These are phyloP conservation scores for Calonectria leucothoes DNA, from an alignment of 2,329 filamentous ascomycete genomes.

Conservation along the genomic window DNA sequence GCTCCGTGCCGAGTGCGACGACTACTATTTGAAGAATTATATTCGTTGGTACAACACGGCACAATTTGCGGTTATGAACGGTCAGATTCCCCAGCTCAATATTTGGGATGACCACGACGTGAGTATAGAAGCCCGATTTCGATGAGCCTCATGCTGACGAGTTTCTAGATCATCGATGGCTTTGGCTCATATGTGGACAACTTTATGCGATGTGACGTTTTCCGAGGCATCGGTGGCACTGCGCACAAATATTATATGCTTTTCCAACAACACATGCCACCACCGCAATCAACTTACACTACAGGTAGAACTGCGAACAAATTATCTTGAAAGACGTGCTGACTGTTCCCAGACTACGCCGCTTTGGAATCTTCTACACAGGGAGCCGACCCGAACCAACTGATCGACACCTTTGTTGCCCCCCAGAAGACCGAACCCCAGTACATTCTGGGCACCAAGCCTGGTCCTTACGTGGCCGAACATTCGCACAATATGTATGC, in stretches of 20 bases:
- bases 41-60: constrained; percentile 85
- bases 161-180: constrained; percentile 81
- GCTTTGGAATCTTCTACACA: constrained; percentile 51
- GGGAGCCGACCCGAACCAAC: constrained; percentile 76
- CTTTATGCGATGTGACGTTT: constrained; percentile 94
- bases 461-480: constrained; percentile 91
- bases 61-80: constrained; percentile 86
- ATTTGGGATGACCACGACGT: constrained; percentile 97
- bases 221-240: constrained; percentile 89
- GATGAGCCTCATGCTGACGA: constrained; percentile 51
- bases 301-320: constrained; percentile 30
- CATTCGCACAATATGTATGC: constrained; percentile 89
- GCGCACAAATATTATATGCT: constrained; percentile 99
- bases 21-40: constrained; percentile 93
- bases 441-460: constrained; percentile 82
- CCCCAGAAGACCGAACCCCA: constrained; percentile 68
- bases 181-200: constrained; percentile 94
- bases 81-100: constrained; percentile 95
- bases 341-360: constrained; percentile 36
- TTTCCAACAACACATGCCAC: constrained; percentile 94
- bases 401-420: constrained; percentile 79
- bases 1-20: constrained; percentile 85
- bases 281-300: constrained; percentile 87
- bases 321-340: constrained; percentile 11
- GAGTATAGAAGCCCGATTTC: constrained; percentile 48